Evolutionary conservation across 73 alveolate species (phyloP), one percentile per base, ranked within the genome.

Genomic region (Durusdinium trenchii): DNA sequence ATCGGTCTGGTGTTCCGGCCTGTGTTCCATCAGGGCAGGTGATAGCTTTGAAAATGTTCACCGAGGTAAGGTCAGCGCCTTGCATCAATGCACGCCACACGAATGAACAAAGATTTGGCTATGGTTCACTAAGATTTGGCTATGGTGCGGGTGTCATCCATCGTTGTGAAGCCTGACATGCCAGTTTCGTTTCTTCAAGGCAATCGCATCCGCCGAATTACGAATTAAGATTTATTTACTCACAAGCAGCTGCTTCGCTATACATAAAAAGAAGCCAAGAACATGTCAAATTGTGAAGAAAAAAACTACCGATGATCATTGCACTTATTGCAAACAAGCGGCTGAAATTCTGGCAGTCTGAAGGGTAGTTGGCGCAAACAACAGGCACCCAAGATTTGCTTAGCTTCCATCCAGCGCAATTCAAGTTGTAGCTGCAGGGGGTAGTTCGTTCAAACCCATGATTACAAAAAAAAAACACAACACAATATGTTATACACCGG

Each of bases 321-420:
- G 3, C 89, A 36, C 64, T 46, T 10, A 38, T 35, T 6, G 69
- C 28, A 7, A 50, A 54, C 98, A 16, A 91, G 98, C 78, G 30
- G 45, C 98, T 71, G 40, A 61, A 18, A 48, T 32, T 30, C 26
- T 38, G 75, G 43, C 98, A 91, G 32, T 28, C 89, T 38, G 40
- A 7, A 16, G 98, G 98, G 57, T n/a, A 91, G 47, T 91, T 91
- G 52, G 90, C 57, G 82, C 98, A 91, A 35, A 91, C 98, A 7
- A 69, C 98, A 1, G 98, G 98, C 67, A 91, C 98, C 98, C 98
- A 91, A 26, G 76, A 30, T 78, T 91, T 91, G 98, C 60, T 47
- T 40, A 60, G 98, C 62, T 91, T 91, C 98, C 98, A 91, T 28
- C 98, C 98, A 35, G 36, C 98, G 85, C 98, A 91, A 35, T 71